Evolutionary conservation across 768 basidiomycete genomes (phyloP).

Genomic region (Kwoniella dendrophila): DNA sequence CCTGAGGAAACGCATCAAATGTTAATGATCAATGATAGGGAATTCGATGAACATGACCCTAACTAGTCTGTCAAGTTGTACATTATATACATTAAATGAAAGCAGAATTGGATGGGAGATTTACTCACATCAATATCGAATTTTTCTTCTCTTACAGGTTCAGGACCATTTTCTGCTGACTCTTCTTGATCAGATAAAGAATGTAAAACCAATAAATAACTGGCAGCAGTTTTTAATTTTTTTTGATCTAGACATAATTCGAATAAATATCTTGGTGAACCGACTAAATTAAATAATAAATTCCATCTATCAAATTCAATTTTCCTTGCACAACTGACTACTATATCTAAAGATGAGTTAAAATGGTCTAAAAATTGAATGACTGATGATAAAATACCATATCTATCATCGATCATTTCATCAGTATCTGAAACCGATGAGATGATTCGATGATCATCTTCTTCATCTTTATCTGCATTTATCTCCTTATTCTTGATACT

Average conservation of each 20-base stretch:
- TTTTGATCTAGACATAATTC: constrained; percentile 64
- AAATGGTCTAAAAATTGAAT: constrained; percentile 95
- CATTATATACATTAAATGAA: not conserved
- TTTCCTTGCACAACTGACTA: constrained; percentile 94
- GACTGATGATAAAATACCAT: constrained; percentile 62
- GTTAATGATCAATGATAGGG: not conserved
- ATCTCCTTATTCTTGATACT: not conserved
- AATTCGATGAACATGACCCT: not conserved
- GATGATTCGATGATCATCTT: not conserved
- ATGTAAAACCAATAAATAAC: constrained; percentile 90
- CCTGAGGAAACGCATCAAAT: constrained; percentile 52
- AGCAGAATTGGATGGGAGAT: not conserved
- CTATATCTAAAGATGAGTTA: constrained; percentile 84
- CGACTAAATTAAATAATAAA: constrained; percentile 83
- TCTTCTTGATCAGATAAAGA: constrained; percentile 69
- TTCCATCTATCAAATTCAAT: constrained; percentile 91
- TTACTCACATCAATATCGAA: constrained; percentile 57
- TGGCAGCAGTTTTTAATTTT: constrained; percentile 77
- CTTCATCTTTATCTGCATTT: not conserved
- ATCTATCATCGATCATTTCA: not conserved
- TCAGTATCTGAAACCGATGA: not conserved
- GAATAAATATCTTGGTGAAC: constrained; percentile 84
- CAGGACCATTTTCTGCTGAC: constrained; percentile 57
- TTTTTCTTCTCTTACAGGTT: constrained; percentile 56
- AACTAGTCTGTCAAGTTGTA: too few species aligned